Evolutionary conservation across 2,329 filamentous ascomycete genomes (phyloP), one percentile per base, ranked within the genome.

Genomic region (Neofusicoccum sp.): DNA sequence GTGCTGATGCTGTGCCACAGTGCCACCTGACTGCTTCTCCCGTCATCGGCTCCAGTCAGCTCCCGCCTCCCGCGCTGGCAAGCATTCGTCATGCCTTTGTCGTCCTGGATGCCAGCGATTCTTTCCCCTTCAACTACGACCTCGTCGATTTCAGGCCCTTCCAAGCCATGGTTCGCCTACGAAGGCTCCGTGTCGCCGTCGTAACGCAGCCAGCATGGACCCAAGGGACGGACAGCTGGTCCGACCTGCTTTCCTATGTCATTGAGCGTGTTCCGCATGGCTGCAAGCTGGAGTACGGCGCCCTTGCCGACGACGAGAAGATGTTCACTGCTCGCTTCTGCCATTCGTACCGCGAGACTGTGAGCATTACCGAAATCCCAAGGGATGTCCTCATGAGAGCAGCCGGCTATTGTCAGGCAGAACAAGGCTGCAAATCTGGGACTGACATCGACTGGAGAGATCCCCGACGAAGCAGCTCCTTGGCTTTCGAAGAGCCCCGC

Each of bases 91-190:
- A 14, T 12, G 31, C 41, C 40, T 61, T 61, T 41, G 41, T 57
- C 14, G 41, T 61, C 6, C 49, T 61, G 20, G 59, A 61, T 28
- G 14, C 33, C 28, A 40, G 26, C 44, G 33, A 51, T 11, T 4
- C 34, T 9, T 16, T 38, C 24, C 16, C 40, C 11, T 30, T n/a
- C 3, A 12, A 1, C 40, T 24, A 38, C 49, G n/a, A 28, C 14
- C 7, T 7, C n/a, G 8, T n/a, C 33, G 51, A 57, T 43, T 61
- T 61, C 34, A 20, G 48, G 12, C 59, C 59, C 12, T 41, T 61
- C 49, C 41, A 54, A 16, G 12, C n/a, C 26, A 56, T 57, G 48
- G n/a, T 24, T 12, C 26, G 24, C 30, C 49, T 61, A 5, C 49
- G 16, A 8, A 26, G 26, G 6, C 43, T 61, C 5, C 49, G 49